Conservation (phyloP, 129 eudicot species). For the Flaveria bidentis region DNA sequence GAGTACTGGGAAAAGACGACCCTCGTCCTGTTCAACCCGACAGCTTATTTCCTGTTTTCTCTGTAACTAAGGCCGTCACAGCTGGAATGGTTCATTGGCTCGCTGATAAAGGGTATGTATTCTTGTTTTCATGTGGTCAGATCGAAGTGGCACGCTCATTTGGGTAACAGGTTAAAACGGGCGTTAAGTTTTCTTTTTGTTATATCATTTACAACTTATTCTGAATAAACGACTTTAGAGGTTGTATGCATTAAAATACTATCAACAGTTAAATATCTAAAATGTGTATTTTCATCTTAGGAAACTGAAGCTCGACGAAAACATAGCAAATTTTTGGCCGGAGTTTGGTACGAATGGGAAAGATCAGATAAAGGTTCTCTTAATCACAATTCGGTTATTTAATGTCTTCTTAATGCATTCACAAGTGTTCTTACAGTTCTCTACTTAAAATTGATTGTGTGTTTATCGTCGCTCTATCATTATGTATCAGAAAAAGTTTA, state of each 20-base stretch:
- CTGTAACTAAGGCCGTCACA: constrained; percentile 80
- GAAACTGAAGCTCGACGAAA: background rate
- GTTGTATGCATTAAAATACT: background rate
- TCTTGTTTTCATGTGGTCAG: background rate
- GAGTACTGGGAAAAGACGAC: constrained; percentile 79
- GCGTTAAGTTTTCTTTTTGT: background rate
- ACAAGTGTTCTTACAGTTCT: no score
- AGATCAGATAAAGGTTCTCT: constrained; percentile 5
- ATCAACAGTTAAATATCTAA: background rate
- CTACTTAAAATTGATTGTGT: no score
- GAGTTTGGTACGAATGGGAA: constrained; percentile 6
- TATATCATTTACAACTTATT: background rate
- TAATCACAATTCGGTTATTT: background rate
- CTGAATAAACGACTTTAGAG: background rate
- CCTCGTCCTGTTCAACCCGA: constrained; percentile 93
- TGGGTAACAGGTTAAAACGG: background rate
- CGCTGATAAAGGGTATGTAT: constrained; percentile 71
- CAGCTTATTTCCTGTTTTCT: constrained; percentile 77
- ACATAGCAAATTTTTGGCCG: background rate
- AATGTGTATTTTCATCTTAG: background rate
- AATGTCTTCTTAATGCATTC: background rate
- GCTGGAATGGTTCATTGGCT: constrained; percentile 94
- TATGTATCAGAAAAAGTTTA: no score
- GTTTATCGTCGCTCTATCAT: no score
- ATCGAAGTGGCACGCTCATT: no score